Evolutionary conservation across 1,139 yeast species (phyloP).

Genomic region (Magnusiomyces ingens): DNA sequence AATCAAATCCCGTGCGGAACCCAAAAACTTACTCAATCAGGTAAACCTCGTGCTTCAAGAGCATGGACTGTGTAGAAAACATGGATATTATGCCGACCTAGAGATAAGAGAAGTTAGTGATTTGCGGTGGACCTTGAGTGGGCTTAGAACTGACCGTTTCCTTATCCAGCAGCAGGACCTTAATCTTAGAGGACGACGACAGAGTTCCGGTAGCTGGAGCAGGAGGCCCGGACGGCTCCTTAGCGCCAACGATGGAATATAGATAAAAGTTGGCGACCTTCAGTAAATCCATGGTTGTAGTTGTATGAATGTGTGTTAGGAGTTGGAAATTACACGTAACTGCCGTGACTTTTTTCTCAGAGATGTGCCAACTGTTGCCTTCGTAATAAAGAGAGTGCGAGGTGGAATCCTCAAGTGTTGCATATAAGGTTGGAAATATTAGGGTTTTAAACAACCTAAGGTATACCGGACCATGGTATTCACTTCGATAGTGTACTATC

Average conservation of each 20-base stretch:
- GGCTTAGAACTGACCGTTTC: conserved; percentile 42
- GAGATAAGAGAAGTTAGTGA: no score
- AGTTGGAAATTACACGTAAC: background rate
- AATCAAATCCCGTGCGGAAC: background rate
- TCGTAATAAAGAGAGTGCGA: background rate
- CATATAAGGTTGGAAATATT: background rate
- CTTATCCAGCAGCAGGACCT: conserved; percentile 71
- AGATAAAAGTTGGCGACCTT: conserved; percentile 47
- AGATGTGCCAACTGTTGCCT: no score
- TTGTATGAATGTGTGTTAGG: background rate
- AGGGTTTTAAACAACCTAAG: no score
- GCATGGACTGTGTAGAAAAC: conserved; percentile 79
- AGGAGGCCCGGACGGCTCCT: conserved; percentile 16
- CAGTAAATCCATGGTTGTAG: conserved; percentile 43
- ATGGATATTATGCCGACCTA: conserved; percentile 71
- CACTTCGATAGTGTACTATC: no score
- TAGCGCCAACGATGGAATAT: conserved; percentile 39
- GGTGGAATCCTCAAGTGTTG: background rate
- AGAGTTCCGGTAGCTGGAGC: conserved; percentile 21
- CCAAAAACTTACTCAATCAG: conserved; percentile 55
- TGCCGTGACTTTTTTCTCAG: no score
- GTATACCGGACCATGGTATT: no score
- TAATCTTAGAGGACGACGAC: conserved; percentile 45
- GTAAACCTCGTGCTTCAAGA: conserved; percentile 74
- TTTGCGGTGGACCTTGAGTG: background rate